Base-by-base conservation (phyloP, 768 basidiomycete species). In the Lenzites betulinus region DNA sequence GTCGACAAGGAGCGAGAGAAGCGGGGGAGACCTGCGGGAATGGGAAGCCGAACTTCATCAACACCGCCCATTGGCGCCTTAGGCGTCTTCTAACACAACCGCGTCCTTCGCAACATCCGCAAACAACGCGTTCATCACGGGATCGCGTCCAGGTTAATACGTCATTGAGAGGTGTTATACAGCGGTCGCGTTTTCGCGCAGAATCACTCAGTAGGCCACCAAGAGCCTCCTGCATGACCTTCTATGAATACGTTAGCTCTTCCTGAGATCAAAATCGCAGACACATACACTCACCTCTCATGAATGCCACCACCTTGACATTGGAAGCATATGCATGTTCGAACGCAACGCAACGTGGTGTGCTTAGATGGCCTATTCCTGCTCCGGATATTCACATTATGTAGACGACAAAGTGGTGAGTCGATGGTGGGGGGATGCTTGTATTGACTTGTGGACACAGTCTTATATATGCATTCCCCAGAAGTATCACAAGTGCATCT, bases 1-100 rank as follows among this genome's bases (percentile, higher is more conserved):
- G 64, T 66, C 57, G 65, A 63, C 61, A 55, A 62, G 59, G 62
- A 59, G 65, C 52, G 57, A 56, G 56, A 62, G 62, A 63, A 58
- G 59, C 44, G 25, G 33, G n/a, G 47, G 35, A 53, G 15, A 36
- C 20, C 25, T 20, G 26, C 30, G 30, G 6, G 11, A 33, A 22
- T 16, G 52, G 38, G 22, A 42, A 61, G 26, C 54, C 58, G 47
- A 64, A 61, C 65, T 59, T 58, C 36, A 55, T 51, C 62, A 66
- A 66, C 62, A 55, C 54, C 15, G 30, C 35, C 39, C 54, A 49
- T 63, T 60, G 59, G 52, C 13, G 44, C 49, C 46, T 48, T 59
- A 62, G 65, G 65, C 62, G 62, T 26, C 50, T 43, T 30, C 23
- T 41, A 55, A 56, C 54, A 52, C 57, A 60, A 61, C 59, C 55